These are phyloP conservation scores for Skeletonema grethae DNA, from an alignment of 108 stramenopile genomes.

Conservation along the genomic window DNA sequence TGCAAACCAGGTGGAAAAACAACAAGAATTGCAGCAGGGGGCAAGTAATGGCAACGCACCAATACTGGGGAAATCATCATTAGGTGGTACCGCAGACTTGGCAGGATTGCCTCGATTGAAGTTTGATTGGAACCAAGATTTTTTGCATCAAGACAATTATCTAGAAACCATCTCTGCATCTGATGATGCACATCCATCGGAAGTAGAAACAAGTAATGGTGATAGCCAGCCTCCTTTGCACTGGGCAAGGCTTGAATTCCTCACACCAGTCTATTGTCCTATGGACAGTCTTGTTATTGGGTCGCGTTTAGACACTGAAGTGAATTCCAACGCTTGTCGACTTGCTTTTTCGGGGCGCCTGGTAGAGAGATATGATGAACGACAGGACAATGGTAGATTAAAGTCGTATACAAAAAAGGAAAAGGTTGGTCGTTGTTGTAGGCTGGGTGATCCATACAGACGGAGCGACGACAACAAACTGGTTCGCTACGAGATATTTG, in stretches of 20 bases:
- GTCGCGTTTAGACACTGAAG: constrained; percentile 85
- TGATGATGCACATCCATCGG: constrained; percentile 2
- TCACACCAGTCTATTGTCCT: constrained; percentile 90
- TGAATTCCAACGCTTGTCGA: constrained; percentile 80
- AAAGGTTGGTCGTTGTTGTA: constrained; percentile 58
- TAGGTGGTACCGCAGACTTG: constrained; percentile 79
- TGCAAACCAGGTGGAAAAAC: constrained; percentile 23
- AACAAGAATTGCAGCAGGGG: constrained; percentile 15
- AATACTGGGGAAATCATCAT: constrained; percentile 53
- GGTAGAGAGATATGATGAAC: constrained; percentile 57
- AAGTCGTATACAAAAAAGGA: constrained; percentile 82
- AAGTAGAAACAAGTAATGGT: constrained; percentile 9
- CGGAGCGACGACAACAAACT: constrained; percentile 67
- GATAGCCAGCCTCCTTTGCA: constrained; percentile 65
- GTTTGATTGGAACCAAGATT: constrained; percentile 85
- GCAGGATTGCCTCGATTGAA: constrained; percentile 75
- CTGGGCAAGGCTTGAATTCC: constrained; percentile 93
- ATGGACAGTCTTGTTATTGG: constrained; percentile 88
- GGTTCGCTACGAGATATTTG: constrained; percentile 88
- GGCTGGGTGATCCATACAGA: constrained; percentile 81
- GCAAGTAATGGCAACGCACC: neutral
- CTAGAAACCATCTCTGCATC: constrained; percentile 56
- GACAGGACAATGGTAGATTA: constrained; percentile 48
- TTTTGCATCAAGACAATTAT: constrained; percentile 77
- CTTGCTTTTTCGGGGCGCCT: constrained; percentile 92